Evolutionary conservation across 2,329 filamentous ascomycete genomes (phyloP).

Genomic region (Colletotrichum sp.): DNA sequence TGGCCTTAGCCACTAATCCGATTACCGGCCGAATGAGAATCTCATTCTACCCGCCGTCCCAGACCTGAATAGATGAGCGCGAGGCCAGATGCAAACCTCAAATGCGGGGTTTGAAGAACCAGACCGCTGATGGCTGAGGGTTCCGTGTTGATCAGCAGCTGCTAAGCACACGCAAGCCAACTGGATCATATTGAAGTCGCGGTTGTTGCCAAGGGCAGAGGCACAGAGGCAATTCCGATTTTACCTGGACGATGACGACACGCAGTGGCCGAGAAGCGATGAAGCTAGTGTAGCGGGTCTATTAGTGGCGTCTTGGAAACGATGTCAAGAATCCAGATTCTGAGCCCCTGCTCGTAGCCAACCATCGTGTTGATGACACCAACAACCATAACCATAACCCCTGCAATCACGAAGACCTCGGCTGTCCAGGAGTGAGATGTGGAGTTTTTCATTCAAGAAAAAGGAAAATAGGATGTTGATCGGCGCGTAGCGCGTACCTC

Average conservation of each 20-base stretch:
- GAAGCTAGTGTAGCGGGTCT: not conserved
- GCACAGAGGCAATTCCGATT: not conserved
- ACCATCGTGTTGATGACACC: not conserved
- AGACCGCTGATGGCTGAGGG: not conserved
- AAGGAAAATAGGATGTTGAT: not conserved
- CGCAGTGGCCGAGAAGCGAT: not conserved
- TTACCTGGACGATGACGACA: not conserved
- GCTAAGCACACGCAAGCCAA: not conserved
- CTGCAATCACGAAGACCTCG: not conserved
- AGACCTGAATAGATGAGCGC: not conserved
- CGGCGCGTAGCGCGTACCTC: not conserved
- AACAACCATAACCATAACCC: not conserved
- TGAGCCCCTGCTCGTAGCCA: not conserved
- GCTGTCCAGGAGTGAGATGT: not conserved
- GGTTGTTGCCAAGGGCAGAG: not conserved
- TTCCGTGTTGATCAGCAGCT: not conserved
- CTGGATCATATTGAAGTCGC: not conserved
- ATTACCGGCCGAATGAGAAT: not conserved
- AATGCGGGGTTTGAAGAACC: not conserved
- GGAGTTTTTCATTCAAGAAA: not conserved
- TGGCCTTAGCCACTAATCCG: not conserved
- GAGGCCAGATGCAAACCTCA: not conserved
- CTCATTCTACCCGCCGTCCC: not conserved
- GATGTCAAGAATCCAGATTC: not conserved
- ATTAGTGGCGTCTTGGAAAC: not conserved